These are phyloP conservation scores for Fusarium phyllophilum DNA, from an alignment of 2,329 filamentous ascomycete genomes.

Conservation along the genomic window DNA sequence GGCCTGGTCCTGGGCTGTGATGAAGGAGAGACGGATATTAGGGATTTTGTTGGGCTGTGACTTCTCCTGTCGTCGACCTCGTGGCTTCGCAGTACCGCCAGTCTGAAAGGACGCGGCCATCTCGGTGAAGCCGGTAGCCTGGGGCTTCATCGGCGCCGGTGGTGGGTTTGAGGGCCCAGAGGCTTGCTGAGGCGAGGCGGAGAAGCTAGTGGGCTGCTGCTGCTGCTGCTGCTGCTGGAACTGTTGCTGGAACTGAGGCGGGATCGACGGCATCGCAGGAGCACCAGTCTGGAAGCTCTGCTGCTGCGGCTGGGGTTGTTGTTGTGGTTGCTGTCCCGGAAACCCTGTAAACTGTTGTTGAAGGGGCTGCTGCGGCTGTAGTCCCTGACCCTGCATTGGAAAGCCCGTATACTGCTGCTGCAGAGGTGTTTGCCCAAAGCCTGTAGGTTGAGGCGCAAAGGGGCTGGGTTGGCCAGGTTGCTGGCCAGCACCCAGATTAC, in stretches of 20 bases:
- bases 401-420: slow-evolving; percentile 71
- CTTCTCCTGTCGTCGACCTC: slow-evolving; percentile 60
- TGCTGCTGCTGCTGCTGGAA: slow-evolving; percentile 65
- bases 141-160: slow-evolving; percentile 71
- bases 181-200: slow-evolving; percentile 61
- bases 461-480: slow-evolving; percentile 60
- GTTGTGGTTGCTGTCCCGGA: slow-evolving; percentile 58
- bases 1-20: slow-evolving; percentile 91
- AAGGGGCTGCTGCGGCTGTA: slow-evolving; percentile 67
- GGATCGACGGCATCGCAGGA: slow-evolving; percentile 69
- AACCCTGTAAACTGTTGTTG: slow-evolving; percentile 78
- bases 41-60: slow-evolving; percentile 78
- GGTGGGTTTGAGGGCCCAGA: slow-evolving; percentile 61
- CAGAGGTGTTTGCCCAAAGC: slow-evolving; percentile 63
- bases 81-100: slow-evolving; percentile 56
- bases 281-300: slow-evolving; percentile 70
- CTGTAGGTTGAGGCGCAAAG: slow-evolving; percentile 69
- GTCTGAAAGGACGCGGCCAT: slow-evolving; percentile 75
- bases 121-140: slow-evolving; percentile 72
- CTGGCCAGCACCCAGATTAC: slow-evolving; percentile 53
- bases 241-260: slow-evolving; percentile 69
- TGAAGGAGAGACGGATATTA: slow-evolving; percentile 93
- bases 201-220: slow-evolving; percentile 58
- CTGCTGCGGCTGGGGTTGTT: slow-evolving; percentile 55
- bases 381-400: slow-evolving; percentile 61